These are phyloP conservation scores for Globisporangium sylvaticum DNA, from an alignment of 352 stramenopile genomes.

Conservation along the genomic window DNA sequence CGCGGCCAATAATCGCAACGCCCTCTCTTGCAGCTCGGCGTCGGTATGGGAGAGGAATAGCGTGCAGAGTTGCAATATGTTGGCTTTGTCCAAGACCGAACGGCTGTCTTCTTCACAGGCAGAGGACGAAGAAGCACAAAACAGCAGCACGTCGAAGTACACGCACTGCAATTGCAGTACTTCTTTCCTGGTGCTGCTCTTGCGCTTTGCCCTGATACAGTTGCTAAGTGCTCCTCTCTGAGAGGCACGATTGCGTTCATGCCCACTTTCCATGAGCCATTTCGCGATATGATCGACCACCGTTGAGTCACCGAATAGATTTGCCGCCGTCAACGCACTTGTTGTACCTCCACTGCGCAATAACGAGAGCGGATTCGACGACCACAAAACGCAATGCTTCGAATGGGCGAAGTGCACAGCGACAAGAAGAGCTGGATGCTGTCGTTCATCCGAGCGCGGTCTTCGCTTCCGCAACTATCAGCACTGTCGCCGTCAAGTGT, in stretches of 20 bases:
- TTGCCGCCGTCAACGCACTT: not conserved
- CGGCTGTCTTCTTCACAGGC: not conserved
- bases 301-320: not conserved
- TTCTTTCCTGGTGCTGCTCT: not conserved
- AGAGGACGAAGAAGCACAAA: not conserved
- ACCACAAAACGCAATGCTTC: not conserved
- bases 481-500: no score
- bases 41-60: conserved; percentile 3
- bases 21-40: conserved; percentile 11
- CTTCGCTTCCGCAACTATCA: not conserved
- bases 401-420: not conserved
- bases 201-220: not conserved
- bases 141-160: conserved; percentile 5
- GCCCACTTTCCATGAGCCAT: conserved; percentile 3
- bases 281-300: not conserved
- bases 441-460: conserved; percentile 6
- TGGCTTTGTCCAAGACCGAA: not conserved
- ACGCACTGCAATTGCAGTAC: not conserved
- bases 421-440: not conserved
- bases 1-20: not conserved
- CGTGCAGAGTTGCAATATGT: not conserved
- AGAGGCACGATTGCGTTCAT: no score
- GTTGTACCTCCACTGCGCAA: not conserved
- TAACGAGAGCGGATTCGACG: not conserved
- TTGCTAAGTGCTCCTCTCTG: not conserved